Conservation (phyloP, 139 green algal genomes). For the Ulvella scutata region DNA sequence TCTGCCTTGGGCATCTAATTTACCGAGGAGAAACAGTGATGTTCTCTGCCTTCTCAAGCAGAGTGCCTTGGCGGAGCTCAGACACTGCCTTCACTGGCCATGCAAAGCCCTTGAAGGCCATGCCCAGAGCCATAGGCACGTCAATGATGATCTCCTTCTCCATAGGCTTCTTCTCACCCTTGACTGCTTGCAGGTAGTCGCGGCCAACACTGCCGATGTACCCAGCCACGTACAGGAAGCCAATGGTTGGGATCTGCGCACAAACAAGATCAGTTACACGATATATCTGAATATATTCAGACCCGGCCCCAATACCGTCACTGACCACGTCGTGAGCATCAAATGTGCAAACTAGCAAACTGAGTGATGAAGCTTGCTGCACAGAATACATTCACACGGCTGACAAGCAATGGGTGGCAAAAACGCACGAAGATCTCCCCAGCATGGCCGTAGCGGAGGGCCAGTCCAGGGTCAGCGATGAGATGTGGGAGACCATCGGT, state of each 20-base stretch:
- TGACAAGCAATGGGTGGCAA: background rate
- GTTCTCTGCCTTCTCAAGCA: slow-evolving; percentile 70
- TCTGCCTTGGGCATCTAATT: slow-evolving; percentile 4
- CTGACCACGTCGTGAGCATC: background rate
- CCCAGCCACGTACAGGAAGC: slow-evolving; percentile 95
- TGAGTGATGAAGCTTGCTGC: background rate
- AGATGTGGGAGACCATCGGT: slow-evolving; percentile 93
- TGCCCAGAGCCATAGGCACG: slow-evolving; percentile 63
- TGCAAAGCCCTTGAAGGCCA: slow-evolving; percentile 42
- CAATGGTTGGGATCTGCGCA: slow-evolving; percentile 76
- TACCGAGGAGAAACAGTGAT: slow-evolving; percentile 88
- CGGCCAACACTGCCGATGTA: slow-evolving; percentile 91
- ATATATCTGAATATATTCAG: background rate
- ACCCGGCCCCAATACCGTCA: background rate
- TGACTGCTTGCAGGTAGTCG: slow-evolving; percentile 63
- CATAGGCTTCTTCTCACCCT: slow-evolving; percentile 49
- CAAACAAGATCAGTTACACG: background rate
- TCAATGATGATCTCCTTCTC: slow-evolving; percentile 99
- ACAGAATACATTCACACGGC: slow-evolving; percentile 7
- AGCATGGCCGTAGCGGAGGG: slow-evolving; percentile 77
- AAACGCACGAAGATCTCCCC: slow-evolving; percentile 82
- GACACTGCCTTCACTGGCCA: slow-evolving; percentile 63
- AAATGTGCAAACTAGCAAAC: background rate
- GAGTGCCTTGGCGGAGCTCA: slow-evolving; percentile 56
- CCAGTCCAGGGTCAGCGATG: slow-evolving; percentile 92